phyloP scores from a whole-genome alignment of 2,329 filamentous ascomycete species.

The Emmonsiellopsis sp. region DNA sequence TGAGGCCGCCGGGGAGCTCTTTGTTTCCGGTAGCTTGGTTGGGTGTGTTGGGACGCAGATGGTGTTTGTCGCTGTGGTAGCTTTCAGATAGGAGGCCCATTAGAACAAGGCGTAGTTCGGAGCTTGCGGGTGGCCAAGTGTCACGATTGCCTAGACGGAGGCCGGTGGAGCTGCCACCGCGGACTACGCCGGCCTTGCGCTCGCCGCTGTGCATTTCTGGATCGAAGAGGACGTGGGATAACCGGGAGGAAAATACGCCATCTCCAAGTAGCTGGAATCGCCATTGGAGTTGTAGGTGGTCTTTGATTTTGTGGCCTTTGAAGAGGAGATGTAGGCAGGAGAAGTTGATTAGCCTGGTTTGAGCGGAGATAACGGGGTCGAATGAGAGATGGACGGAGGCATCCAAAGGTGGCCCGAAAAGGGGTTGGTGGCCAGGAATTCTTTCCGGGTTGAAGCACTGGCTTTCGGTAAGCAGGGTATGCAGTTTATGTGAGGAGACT shows the following conservation, averaged over 20 bases:
- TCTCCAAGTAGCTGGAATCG: conserved; percentile 79
- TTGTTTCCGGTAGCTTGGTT: conserved; percentile 17
- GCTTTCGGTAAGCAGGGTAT: conserved; percentile 20
- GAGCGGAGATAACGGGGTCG: conserved; percentile 61
- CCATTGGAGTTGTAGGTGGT: conserved; percentile 65
- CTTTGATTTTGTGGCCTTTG: conserved; percentile 58
- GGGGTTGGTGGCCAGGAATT: conserved; percentile 8
- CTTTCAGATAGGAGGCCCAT: conserved; percentile 78
- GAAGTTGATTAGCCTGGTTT: conserved; percentile 67
- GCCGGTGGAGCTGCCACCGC: conserved; percentile 65
- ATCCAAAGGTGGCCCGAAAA: conserved; percentile 33
- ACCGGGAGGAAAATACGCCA: conserved; percentile 68
- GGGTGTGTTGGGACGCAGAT: conserved; percentile 10
- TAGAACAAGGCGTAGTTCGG: conserved; percentile 78
- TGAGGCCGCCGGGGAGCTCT: conserved; percentile 59
- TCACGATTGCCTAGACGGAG: conserved; percentile 71
- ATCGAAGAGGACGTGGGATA: conserved; percentile 78
- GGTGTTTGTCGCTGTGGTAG: conserved; percentile 36
- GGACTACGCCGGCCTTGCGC: conserved; percentile 58
- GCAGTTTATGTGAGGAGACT: conserved; percentile 22
- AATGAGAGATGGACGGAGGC: conserved; percentile 61
- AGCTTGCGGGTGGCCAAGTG: conserved; percentile 88
- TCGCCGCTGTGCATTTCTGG: conserved; percentile 73
- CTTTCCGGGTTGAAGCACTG: conserved; percentile 14
- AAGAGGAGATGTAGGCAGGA: conserved; percentile 73